phyloP scores from a whole-genome alignment of 78 protist genomes.

The Polysphondylium violaceum region DNA sequence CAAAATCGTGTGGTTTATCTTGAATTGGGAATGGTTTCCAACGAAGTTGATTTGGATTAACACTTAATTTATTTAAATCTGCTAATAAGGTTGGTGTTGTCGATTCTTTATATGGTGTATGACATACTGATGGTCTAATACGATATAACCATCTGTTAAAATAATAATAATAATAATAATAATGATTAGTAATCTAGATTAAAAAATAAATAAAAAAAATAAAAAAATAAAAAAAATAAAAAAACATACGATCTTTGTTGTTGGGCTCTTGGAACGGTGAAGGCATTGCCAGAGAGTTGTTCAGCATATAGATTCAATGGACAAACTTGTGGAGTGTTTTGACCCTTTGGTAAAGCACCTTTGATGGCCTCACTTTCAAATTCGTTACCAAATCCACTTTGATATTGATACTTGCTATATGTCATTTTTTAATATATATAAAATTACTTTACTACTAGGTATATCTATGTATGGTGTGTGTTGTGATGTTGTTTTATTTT shows the following conservation, averaged over 20 bases:
- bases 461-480: not conserved
- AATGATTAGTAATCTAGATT: not conserved
- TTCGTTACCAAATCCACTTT: constrained; percentile 90
- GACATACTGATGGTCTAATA: constrained; percentile 88
- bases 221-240: not conserved
- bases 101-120: constrained; percentile 54
- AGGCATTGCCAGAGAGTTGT: constrained; percentile 95
- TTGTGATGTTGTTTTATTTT: not conserved
- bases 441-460: not conserved
- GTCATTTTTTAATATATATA: too few relatives aligned
- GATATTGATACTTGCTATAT: constrained; percentile 84
- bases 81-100: not conserved
- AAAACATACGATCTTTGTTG: constrained; percentile 86
- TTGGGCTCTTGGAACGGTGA: constrained; percentile 88
- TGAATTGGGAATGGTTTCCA: constrained; percentile 92
- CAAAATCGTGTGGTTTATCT: constrained; percentile 72
- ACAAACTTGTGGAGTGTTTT: constrained; percentile 94
- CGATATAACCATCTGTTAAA: constrained; percentile 91
- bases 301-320: constrained; percentile 96
- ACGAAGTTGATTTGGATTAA: constrained; percentile 89
- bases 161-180: not conserved
- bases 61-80: constrained; percentile 1
- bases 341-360: constrained; percentile 93
- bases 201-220: not conserved
- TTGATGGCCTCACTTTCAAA: constrained; percentile 87